A percentile compares a stretch with the other conserved stretches of the same genome.
Conservation (phyloP, 2,329 filamentous ascomycete species). For the Calonectria naviculata region DNA sequence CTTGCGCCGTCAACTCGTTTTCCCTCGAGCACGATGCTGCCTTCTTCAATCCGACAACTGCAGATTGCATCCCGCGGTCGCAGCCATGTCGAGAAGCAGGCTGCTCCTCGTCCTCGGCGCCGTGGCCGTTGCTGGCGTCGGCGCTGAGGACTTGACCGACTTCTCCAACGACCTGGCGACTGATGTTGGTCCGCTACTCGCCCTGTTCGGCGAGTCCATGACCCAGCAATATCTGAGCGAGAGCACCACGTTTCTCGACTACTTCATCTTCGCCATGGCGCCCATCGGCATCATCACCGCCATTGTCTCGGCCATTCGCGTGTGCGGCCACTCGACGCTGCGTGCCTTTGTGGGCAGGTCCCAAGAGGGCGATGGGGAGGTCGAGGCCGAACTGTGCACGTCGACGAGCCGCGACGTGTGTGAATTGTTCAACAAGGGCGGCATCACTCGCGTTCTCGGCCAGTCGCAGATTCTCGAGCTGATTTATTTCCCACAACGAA, state of each 20-base stretch:
- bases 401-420: slow-evolving; percentile 50
- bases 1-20: too few relatives aligned
- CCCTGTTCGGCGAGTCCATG: neutral
- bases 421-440: slow-evolving; percentile 45
- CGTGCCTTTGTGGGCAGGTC: slow-evolving; percentile 52
- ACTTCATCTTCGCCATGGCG: slow-evolving; percentile 46
- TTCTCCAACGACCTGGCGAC: slow-evolving; percentile 1
- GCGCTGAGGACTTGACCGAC: neutral
- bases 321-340: slow-evolving; percentile 43
- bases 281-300: slow-evolving; percentile 53
- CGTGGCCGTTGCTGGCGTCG: neutral
- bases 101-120: neutral
- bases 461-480: slow-evolving; percentile 44
- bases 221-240: slow-evolving; percentile 48
- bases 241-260: slow-evolving; percentile 40
- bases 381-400: slow-evolving; percentile 52
- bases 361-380: slow-evolving; percentile 44
- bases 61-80: neutral
- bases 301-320: slow-evolving; percentile 42
- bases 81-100: neutral
- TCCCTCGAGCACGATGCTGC: neutral
- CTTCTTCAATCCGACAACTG: neutral
- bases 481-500: neutral
- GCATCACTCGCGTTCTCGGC: slow-evolving; percentile 46
- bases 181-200: neutral